These are phyloP conservation scores for Eucalyptus pumila DNA, from an alignment of 345 rosid genomes.

Conservation along the genomic window DNA sequence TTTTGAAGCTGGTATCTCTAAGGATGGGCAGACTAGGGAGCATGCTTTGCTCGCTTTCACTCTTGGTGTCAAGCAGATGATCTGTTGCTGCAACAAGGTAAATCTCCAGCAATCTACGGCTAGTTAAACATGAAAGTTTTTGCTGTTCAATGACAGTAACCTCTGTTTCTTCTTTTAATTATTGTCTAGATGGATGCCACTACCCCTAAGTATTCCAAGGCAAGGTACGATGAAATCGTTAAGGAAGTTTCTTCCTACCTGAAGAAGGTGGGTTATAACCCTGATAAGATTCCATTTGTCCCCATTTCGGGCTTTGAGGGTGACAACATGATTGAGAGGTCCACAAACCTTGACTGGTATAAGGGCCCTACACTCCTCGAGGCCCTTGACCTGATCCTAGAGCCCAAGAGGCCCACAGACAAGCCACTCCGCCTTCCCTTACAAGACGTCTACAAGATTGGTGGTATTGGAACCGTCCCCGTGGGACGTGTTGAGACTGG, in stretches of 20 bases:
- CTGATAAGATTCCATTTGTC: constrained; percentile 36
- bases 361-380: constrained; percentile 42
- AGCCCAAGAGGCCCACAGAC: constrained; percentile 23
- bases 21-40: constrained; percentile 83
- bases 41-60: constrained; percentile 62
- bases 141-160: not conserved
- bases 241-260: constrained; percentile 43
- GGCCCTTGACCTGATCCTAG: constrained; percentile 34
- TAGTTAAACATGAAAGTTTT: not conserved
- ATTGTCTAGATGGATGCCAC: constrained; percentile 35
- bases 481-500: constrained; percentile 28
- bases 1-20: constrained; percentile 78
- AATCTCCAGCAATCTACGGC: not conserved
- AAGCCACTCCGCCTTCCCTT: constrained; percentile 19
- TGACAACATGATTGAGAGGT: constrained; percentile 49
- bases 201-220: constrained; percentile 46
- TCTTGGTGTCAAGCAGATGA: constrained; percentile 70
- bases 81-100: constrained; percentile 74
- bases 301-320: constrained; percentile 51
- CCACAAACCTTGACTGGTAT: constrained; percentile 42
- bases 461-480: constrained; percentile 25
- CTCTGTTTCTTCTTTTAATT: not conserved
- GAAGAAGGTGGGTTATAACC: constrained; percentile 50
- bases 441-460: constrained; percentile 23
- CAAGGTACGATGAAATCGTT: constrained; percentile 31